Conservation (phyloP, 768 basidiomycete species). For the Leccinum aurantiacum region DNA sequence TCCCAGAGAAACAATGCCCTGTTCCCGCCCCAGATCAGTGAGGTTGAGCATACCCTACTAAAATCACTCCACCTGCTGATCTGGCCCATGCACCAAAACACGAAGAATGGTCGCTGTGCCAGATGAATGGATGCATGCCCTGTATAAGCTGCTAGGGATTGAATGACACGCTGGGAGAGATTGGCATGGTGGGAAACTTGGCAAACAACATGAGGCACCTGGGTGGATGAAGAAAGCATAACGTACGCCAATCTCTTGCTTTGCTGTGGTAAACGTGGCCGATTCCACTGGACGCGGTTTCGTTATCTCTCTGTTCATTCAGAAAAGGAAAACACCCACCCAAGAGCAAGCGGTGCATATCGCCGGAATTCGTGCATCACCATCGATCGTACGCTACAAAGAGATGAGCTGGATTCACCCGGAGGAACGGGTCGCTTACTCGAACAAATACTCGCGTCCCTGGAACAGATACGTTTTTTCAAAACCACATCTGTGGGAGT, state of each 20-base stretch:
- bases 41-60: slow-evolving; percentile 5
- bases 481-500: slow-evolving; percentile 63
- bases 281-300: slow-evolving; percentile 37
- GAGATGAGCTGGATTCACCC: slow-evolving; percentile 5
- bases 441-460: slow-evolving; percentile 74
- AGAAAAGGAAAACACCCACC: slow-evolving; percentile 38
- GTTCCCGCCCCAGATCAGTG: slow-evolving; percentile 14
- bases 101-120: slow-evolving; percentile 60
- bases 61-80: slow-evolving; percentile 47
- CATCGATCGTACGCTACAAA: slow-evolving; percentile 60
- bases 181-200: slow-evolving; percentile 61
- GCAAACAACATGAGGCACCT: slow-evolving; percentile 8
- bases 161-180: slow-evolving; percentile 60
- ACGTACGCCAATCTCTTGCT: slow-evolving; percentile 68
- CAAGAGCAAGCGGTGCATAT: slow-evolving; percentile 57
- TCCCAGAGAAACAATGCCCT: slow-evolving; percentile 63
- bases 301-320: neutral
- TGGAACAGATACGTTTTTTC: slow-evolving; percentile 69
- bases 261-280: slow-evolving; percentile 52
- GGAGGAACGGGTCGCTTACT: slow-evolving; percentile 51
- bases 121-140: slow-evolving; percentile 48
- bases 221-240: slow-evolving; percentile 8
- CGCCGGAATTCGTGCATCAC: slow-evolving; percentile 70
- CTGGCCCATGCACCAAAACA: slow-evolving; percentile 77
- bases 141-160: slow-evolving; percentile 59